These are phyloP conservation scores for Fonsecaea nubica DNA, from an alignment of 2,329 filamentous ascomycete genomes.

Conservation along the genomic window DNA sequence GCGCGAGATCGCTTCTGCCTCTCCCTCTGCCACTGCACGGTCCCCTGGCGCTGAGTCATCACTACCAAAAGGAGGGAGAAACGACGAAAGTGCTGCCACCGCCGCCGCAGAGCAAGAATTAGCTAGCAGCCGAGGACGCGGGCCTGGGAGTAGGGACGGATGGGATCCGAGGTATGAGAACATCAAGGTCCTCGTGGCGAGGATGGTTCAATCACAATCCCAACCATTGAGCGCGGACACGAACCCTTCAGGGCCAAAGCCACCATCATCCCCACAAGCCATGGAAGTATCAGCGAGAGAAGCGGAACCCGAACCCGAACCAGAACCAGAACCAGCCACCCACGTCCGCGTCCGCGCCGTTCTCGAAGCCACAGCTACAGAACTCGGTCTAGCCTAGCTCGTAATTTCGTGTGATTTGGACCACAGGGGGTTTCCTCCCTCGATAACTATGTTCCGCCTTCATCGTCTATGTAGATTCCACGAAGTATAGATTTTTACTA, in stretches of 20 bases:
- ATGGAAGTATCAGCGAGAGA: no score
- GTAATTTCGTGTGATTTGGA: background rate
- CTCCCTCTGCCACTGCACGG: no score
- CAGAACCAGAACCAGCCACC: background rate
- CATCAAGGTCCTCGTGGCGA: conserved; percentile 30
- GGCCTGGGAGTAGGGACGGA: background rate
- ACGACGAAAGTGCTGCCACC: background rate
- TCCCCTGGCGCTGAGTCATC: background rate
- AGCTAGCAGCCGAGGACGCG: no score
- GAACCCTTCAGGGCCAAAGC: background rate
- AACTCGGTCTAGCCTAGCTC: conserved; percentile 2
- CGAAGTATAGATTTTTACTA: no score
- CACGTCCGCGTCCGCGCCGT: background rate
- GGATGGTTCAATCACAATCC: conserved; percentile 17
- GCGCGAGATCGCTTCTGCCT: conserved; percentile 2
- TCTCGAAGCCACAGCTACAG: conserved; percentile 17
- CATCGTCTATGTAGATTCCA: no score
- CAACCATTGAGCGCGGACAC: background rate
- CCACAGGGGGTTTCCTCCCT: no score
- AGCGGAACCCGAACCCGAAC: background rate
- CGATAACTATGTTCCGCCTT: no score
- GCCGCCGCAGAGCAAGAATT: background rate
- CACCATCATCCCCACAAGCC: background rate
- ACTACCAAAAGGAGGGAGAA: background rate
- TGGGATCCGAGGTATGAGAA: conserved; percentile 30